Conservation (phyloP, 2,329 filamentous ascomycete genomes). For the Trichoderma atrobrunneum region DNA sequence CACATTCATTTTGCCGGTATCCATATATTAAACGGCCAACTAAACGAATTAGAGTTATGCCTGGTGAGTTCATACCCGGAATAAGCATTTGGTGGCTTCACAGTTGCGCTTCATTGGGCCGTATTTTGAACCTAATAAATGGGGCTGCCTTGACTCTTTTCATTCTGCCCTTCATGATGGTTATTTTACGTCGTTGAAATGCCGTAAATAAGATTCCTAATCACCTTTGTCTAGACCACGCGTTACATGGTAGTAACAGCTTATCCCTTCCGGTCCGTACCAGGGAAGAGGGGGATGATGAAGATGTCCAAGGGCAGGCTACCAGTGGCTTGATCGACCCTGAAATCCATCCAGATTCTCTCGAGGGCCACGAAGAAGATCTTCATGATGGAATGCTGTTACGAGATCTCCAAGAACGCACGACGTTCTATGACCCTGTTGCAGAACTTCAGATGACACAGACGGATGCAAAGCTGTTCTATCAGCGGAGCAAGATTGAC, state of each 20-base stretch:
- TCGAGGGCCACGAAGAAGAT: constrained; percentile 27
- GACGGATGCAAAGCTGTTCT: constrained; percentile 92
- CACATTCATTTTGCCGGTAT: neutral
- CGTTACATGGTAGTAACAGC: constrained; percentile 2
- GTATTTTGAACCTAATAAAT: neutral
- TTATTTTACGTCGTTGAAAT: neutral
- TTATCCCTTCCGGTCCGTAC: constrained; percentile 26
- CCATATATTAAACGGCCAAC: neutral
- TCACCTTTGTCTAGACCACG: neutral
- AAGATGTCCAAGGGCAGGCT: constrained; percentile 25
- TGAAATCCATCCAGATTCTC: constrained; percentile 24
- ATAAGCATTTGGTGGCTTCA: neutral
- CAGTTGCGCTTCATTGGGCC: neutral
- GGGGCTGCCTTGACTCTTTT: neutral
- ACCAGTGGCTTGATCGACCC: constrained; percentile 25
- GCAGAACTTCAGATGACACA: constrained; percentile 94
- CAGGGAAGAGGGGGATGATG: constrained; percentile 34
- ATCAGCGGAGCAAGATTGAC: constrained; percentile 79
- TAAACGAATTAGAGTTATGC: neutral
- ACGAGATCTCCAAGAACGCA: constrained; percentile 63
- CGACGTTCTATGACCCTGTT: constrained; percentile 89
- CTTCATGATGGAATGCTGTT: constrained; percentile 57
- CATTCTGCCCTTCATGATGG: neutral
- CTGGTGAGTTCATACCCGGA: constrained; percentile 1
- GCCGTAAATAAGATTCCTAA: neutral